Conservation (phyloP, 139 green algal genomes). For the Edaphochlamys debaryana region DNA sequence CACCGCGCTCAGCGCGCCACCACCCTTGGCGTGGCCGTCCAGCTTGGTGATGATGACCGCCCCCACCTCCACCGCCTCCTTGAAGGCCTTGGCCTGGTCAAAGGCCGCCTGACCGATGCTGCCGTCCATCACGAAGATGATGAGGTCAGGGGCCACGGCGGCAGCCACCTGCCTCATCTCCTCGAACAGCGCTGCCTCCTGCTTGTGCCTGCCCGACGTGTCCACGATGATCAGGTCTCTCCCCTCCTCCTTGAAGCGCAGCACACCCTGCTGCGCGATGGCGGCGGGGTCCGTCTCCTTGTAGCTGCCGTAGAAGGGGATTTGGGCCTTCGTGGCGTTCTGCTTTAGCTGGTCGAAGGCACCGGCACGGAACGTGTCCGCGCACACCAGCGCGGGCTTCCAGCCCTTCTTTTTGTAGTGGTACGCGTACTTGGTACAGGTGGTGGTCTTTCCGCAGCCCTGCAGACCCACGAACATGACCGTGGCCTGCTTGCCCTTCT, state of each 20-base stretch:
- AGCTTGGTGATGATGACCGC: conserved; percentile 99
- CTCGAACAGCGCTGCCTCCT: conserved; percentile 98
- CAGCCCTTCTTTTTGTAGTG: conserved; percentile 97
- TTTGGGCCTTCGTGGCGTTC: conserved; percentile 95
- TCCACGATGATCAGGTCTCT: conserved; percentile 99
- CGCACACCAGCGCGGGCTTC: conserved; percentile 97
- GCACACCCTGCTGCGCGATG: conserved; percentile 93
- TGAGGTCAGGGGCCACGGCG: conserved; percentile 83
- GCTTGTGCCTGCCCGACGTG: conserved; percentile 96
- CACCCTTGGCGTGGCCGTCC: conserved; percentile 98
- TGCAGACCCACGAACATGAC: conserved; percentile 98
- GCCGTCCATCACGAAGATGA: conserved; percentile 99
- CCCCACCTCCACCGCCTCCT: conserved; percentile 91
- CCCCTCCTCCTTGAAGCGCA: conserved; percentile 82
- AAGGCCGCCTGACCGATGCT: conserved; percentile 96
- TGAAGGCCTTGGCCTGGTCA: conserved; percentile 98
- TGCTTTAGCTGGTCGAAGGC: conserved; percentile 99
- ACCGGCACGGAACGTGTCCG: conserved; percentile 97
- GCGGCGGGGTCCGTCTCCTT: conserved; percentile 95
- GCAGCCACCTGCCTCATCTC: conserved; percentile 92
- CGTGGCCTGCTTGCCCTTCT: conserved; percentile 89
- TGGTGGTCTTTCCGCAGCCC: conserved; percentile 97
- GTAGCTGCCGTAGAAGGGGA: conserved; percentile 94
- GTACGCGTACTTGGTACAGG: conserved; percentile 97
- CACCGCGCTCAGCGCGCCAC: conserved; percentile 93